Evolutionary conservation across 2,329 filamentous ascomycete genomes (phyloP).

Genomic region (Metarhizium guizhouense): DNA sequence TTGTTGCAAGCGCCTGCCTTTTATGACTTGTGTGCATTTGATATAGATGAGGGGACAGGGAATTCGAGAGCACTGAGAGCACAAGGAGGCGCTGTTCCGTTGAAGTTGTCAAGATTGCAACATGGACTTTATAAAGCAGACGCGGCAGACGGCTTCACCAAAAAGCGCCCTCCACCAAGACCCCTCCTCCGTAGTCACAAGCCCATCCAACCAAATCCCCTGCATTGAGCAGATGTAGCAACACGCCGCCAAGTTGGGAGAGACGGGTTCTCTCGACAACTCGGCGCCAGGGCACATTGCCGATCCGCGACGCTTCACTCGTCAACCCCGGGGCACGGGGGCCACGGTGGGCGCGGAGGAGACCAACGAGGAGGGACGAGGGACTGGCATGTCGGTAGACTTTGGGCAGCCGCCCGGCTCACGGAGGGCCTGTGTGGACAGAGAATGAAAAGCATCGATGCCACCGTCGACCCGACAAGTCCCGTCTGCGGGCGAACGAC

Average conservation of each 20-base stretch:
- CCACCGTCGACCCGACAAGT: background rate
- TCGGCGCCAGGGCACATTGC: background rate
- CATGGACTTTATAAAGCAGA: background rate
- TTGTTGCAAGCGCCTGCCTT: background rate
- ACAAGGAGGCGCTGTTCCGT: background rate
- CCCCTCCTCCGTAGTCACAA: background rate
- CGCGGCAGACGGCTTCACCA: background rate
- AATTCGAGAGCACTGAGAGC: background rate
- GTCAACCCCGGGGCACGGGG: background rate
- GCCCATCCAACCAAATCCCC: background rate
- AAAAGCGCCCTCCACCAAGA: background rate
- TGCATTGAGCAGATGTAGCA: background rate
- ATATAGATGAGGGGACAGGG: background rate
- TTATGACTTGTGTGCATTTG: background rate
- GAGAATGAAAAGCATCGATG: too few relatives aligned
- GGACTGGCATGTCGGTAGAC: too few relatives aligned
- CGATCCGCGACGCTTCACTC: background rate
- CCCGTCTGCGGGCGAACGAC: background rate
- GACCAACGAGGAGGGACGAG: background rate
- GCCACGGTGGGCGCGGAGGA: background rate
- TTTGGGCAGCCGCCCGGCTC: too few relatives aligned
- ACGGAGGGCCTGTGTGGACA: too few relatives aligned
- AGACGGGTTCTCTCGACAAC: background rate
- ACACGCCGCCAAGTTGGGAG: background rate
- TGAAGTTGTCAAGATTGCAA: background rate